Evolutionary conservation across 768 basidiomycete genomes (phyloP), one percentile per base, ranked within the genome.

Genomic region (Termitomyces sp.): DNA sequence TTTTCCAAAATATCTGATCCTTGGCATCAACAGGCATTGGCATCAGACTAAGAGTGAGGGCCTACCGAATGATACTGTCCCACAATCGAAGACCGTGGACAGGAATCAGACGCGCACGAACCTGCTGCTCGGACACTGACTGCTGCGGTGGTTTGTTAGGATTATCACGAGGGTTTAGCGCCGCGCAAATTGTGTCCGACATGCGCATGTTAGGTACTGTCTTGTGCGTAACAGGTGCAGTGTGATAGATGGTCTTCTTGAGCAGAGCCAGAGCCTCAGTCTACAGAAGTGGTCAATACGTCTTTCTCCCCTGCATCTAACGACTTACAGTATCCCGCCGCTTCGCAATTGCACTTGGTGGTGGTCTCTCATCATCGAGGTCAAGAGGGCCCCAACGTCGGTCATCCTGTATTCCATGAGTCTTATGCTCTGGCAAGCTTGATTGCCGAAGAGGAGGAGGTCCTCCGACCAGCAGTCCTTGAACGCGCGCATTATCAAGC

Each of bases 261-360:
- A 85, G 64, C 14, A 87, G 71, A 7, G 84, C 83, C 5, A 86
- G 68, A 9, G 84, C 76, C 60, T 86, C 86, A 20, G 71, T 74
- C 86, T 87, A 17, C 25, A 5, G 4, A 31, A 10, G 7, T 31
- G 8, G 15, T 42, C 38, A 54, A 31, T 42, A 29, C 4, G 1
- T 31, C 3, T 42, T 54, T 31, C 38, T 15, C 25, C 31, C 4
- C 25, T 25, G 3, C 1, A 42, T 31, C 17, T 42, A 15, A 36
- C 9, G 9, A 31, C 53, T 54, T 54, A 54, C 53, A 42, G 53
- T 54, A 31, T 42, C 38, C 29, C 53, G 75, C 46, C 91, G 76
- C 11, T 81, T 85, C 8, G 86, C 89, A 58, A 93, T 89, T 2
- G 88, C 87, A 42, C 81, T 85, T 3, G 88, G 82, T 9, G 91